Base-by-base conservation (phyloP, 1,284 basidiomycete genomes). In the Cystobasidium pallidum region DNA sequence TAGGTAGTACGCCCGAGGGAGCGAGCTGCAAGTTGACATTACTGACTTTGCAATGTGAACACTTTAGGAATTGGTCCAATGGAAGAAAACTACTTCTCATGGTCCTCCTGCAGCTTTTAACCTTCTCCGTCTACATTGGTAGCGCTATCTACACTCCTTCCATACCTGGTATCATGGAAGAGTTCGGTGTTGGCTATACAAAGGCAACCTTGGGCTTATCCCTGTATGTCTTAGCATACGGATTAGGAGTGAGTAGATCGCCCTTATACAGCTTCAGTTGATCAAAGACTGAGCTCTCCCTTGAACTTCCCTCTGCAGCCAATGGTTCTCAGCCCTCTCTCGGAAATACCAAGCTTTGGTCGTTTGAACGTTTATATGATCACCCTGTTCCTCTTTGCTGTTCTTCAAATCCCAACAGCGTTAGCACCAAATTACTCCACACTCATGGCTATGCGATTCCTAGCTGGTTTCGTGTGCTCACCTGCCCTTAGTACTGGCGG, bases 401-500 rank as follows among this genome's bases (percentile, higher is more conserved):
- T 75, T 59, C 59, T 72, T 19, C 73, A 75, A 34, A 72, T 75
- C 26, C 58, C 72, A n/a, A 73, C 63, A 0, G 66, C 77, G 13
- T 41, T 75, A 10, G 76, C 76, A 2, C 73, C 74, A 6, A 78
- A 78, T 49, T 64, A 75, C 28, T 57, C 71, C 2, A 75, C 73
- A 34, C 55, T 78, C 39, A 63, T 76, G 41, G 74, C 73, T 36
- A 72, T 77, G 68, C 75, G 74, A 43, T 79, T 78, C 70, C 72
- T 81, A 28, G 77, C 79, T n/a, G 81, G 81, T 34, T 75, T 82
- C 57, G 81, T 80, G 63, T 80, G 81, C 47, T 80, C 79, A 10
- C 80, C 81, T 1, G 79, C 81, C 11, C 75, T 82, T 2, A 78
- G 81, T 68, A 81, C 81, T 63, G 81, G 80, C 15, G 82, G 81